phyloP scores from a whole-genome alignment of 495 filamentous ascomycete species.

The Aspergillus nanangensis region DNA sequence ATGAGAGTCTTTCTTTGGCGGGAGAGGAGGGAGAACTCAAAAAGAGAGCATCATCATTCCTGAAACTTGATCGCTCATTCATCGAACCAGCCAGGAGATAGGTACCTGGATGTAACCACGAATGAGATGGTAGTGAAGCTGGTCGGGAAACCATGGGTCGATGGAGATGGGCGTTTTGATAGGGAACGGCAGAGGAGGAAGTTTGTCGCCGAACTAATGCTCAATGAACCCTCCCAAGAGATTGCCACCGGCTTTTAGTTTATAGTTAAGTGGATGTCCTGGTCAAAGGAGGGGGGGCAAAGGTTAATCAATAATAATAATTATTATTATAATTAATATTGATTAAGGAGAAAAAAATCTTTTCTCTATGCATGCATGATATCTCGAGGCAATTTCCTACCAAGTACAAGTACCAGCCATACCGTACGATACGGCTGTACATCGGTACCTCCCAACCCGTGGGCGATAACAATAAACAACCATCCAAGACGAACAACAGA shows the following conservation, averaged over 20 bases:
- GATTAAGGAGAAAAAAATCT: not conserved
- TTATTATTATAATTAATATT: not conserved
- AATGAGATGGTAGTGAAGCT: not conserved
- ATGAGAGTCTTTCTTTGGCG: not conserved
- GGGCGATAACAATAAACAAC: slow-evolving; percentile 9
- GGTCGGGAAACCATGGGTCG: not conserved
- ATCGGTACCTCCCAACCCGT: slow-evolving; percentile 9
- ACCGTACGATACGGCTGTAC: slow-evolving; percentile 18
- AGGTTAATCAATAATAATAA: not conserved
- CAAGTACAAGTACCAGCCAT: slow-evolving; percentile 8
- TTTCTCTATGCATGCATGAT: not conserved
- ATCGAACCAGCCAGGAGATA: not conserved
- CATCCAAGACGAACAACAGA: not conserved
- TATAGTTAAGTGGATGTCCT: no score
- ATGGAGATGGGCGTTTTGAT: slow-evolving; percentile 1
- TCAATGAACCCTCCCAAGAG: slow-evolving; percentile 7
- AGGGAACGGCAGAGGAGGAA: slow-evolving; percentile 12
- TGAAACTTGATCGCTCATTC: not conserved
- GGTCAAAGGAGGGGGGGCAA: no score
- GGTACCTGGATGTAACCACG: not conserved
- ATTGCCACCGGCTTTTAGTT: slow-evolving; percentile 10
- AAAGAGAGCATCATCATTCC: not conserved
- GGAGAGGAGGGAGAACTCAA: not conserved
- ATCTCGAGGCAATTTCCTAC: not conserved
- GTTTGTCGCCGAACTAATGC: slow-evolving; percentile 9